Evolutionary conservation across 768 basidiomycete genomes (phyloP).

Genomic region (Boletus sp.): DNA sequence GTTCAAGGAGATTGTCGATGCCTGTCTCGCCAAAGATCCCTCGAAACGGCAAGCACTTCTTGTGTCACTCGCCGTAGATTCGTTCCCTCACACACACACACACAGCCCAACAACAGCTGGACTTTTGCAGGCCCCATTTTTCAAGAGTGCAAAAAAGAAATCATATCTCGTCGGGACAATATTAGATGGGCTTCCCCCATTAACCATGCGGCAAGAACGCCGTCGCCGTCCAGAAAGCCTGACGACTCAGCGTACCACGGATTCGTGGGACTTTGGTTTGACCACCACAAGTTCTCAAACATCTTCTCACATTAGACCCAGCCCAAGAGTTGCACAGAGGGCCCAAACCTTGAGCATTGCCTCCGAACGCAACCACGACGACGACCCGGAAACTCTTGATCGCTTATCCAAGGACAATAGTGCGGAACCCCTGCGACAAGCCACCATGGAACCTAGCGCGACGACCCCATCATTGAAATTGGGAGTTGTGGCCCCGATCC

Average conservation of each 20-base stretch:
- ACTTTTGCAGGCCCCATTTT: conserved; percentile 75
- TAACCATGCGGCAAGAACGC: conserved; percentile 71
- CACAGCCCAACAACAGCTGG: conserved; percentile 72
- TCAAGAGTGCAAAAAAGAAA: conserved; percentile 76
- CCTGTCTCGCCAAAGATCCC: conserved; percentile 85
- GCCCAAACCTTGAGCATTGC: conserved; percentile 1
- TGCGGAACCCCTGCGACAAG: not conserved
- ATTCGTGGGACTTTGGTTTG: conserved; percentile 76
- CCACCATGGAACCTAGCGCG: not conserved
- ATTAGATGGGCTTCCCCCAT: conserved; percentile 69
- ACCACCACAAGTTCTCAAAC: conserved; percentile 42
- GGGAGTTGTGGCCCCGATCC: not conserved
- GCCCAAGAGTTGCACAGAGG: conserved; percentile 4
- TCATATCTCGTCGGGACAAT: conserved; percentile 74
- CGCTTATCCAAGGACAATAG: conserved; percentile 1
- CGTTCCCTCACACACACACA: not conserved
- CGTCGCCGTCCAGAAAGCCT: conserved; percentile 38
- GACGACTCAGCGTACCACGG: conserved; percentile 49
- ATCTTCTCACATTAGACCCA: conserved; percentile 6
- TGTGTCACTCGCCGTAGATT: not conserved
- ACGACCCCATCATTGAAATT: not conserved
- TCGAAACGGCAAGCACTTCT: conserved; percentile 50
- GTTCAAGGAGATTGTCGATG: conserved; percentile 80
- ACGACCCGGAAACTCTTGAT: not conserved
- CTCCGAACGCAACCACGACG: conserved; percentile 3